Base-by-base conservation (phyloP, 176 grass and related monocot genomes). In the Aegilops umbellulata region DNA sequence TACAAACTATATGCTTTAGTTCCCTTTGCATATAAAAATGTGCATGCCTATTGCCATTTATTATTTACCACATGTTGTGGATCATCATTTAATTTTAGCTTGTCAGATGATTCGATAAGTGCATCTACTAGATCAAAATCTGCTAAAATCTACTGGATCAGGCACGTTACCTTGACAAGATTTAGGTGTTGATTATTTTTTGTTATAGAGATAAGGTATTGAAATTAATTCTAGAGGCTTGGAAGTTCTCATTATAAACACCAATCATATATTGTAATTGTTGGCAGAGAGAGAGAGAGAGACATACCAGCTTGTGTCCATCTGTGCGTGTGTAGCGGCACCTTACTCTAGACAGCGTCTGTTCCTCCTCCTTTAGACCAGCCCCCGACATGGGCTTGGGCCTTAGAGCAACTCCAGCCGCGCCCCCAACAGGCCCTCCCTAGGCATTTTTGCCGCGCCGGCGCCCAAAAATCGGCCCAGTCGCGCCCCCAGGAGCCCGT, bases 51-150 rank as follows among this genome's bases (percentile, higher is more conserved):
- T 80, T 74, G 23, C 11, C 30, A 55, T 39, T 35, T 55, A 10
- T 62, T 51, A 31, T 79, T 39, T 63, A 38, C 25, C 34, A 51
- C 53, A 84, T 74, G 12, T 5, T 39, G 61, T 80, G 20, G 26
- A 55, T 53, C 24, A 34, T 27, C 15, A 74, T 41, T 64, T 49
- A 89, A 53, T 53, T 85, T 13, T 22, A 58, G 6, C 22, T 74
- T 2, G 2, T 76, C 2, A 3, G 76, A 39, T 84, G 72, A 65
- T 79, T 72, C 35, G 57, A 36, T 17, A 73, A 79, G 12, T 55
- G 30, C 65, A 80, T 80, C 35, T 85, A 76, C 27, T 49, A 57
- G 67, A 7, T 75, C 25, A 76, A 66, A 76, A 85, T 60, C 49
- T 67, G 22, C 60, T 88, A 47, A 58, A 80, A 58, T n/a, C 39